Conservation (phyloP, 2,329 filamentous ascomycete genomes). For the Huntiella bhutanensis region DNA sequence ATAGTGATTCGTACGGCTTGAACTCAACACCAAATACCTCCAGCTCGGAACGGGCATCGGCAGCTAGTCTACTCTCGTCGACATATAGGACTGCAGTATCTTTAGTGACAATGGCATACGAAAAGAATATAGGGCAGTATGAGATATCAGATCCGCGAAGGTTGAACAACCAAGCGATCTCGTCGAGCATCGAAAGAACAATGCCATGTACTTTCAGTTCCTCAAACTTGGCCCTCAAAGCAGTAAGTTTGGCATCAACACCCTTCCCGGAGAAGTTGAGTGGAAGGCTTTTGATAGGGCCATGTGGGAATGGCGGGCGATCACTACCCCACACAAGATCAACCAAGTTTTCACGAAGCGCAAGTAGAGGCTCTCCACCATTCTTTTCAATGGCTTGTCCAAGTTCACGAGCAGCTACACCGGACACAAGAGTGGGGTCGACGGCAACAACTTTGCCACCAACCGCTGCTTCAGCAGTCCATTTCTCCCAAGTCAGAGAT, state of each 20-base stretch:
- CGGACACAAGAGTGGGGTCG: slow-evolving; percentile 74
- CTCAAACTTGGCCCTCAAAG: slow-evolving; percentile 74
- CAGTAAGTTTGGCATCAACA: slow-evolving; percentile 63
- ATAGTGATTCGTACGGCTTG: slow-evolving; percentile 67
- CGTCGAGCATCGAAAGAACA: slow-evolving; percentile 85
- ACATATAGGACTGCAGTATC: slow-evolving; percentile 65
- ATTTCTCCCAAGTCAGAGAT: slow-evolving; percentile 94
- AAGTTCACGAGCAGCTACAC: slow-evolving; percentile 42
- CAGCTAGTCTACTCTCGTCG: slow-evolving; percentile 56
- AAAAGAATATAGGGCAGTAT: slow-evolving; percentile 97
- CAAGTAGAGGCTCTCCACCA: slow-evolving; percentile 57
- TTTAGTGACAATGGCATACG: slow-evolving; percentile 75
- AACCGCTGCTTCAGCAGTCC: slow-evolving; percentile 71
- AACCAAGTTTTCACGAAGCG: slow-evolving; percentile 68
- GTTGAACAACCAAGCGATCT: slow-evolving; percentile 98
- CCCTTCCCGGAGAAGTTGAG: slow-evolving; percentile 64
- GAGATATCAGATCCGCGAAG: slow-evolving; percentile 85
- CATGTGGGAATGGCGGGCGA: slow-evolving; percentile 54
- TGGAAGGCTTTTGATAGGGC: slow-evolving; percentile 54
- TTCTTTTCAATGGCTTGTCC: slow-evolving; percentile 72
- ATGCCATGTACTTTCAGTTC: slow-evolving; percentile 80
- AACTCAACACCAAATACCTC: slow-evolving; percentile 49
- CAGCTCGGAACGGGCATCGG: slow-evolving; percentile 51
- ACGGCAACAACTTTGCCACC: slow-evolving; percentile 79
- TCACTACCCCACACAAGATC: slow-evolving; percentile 70